Evolutionary conservation across 257 asterid species (phyloP).

Genomic region (Solanum chaucha): DNA sequence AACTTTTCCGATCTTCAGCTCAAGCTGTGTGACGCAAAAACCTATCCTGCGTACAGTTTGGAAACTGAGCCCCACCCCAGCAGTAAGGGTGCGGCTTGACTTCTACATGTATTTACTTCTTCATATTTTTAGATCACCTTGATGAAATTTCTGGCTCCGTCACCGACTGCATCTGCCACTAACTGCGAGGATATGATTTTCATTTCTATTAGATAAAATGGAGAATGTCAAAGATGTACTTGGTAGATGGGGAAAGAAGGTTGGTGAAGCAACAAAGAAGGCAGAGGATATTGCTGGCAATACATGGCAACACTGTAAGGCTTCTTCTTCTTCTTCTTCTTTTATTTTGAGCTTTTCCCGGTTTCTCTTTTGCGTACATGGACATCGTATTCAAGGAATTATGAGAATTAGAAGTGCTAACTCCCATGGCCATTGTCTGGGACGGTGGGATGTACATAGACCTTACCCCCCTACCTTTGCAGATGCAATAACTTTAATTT

Average conservation of each 20-base stretch:
- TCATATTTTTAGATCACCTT: background rate
- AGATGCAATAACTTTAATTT: background rate
- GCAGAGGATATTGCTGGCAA: slow-evolving; percentile 92
- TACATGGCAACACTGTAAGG: slow-evolving; percentile 96
- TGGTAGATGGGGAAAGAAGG: slow-evolving; percentile 85
- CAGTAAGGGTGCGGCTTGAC: background rate
- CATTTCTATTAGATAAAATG: slow-evolving; percentile 34
- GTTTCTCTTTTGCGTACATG: background rate
- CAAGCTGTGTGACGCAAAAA: background rate
- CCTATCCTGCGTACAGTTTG: background rate
- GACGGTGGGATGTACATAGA: background rate
- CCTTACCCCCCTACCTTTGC: background rate
- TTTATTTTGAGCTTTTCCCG: background rate
- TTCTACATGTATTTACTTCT: background rate
- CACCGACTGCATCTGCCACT: background rate
- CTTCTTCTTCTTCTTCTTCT: background rate
- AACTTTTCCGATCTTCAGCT: background rate
- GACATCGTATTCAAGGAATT: background rate
- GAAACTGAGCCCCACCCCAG: background rate
- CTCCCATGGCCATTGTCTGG: background rate
- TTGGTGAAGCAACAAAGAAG: slow-evolving; percentile 77
- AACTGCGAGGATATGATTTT: too few relatives aligned
- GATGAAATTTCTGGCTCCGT: background rate
- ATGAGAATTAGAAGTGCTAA: background rate
- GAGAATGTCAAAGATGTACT: slow-evolving; percentile 61